These are phyloP conservation scores for Pulveroboletus frians DNA, from an alignment of 768 basidiomycete genomes.

Conservation along the genomic window DNA sequence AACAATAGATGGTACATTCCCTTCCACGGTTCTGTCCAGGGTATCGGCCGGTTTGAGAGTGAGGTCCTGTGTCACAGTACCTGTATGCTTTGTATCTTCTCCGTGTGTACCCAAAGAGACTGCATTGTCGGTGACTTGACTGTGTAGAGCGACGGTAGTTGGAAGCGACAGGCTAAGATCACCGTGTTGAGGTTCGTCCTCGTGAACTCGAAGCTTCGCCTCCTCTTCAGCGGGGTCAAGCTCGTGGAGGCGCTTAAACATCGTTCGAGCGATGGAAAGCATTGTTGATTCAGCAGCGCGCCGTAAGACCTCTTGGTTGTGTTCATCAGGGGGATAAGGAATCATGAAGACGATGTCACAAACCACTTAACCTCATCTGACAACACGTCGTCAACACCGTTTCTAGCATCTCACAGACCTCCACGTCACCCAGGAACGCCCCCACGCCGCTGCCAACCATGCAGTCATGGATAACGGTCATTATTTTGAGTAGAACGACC, in stretches of 20 bases:
- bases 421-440: conserved; percentile 77
- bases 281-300: conserved; percentile 86
- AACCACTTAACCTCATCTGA: conserved; percentile 93
- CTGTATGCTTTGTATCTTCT: conserved; percentile 6
- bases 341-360: conserved; percentile 27
- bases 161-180: conserved; percentile 62
- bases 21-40: conserved; percentile 16
- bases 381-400: conserved; percentile 96
- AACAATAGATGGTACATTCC: conserved; percentile 30
- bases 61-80: not conserved
- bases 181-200: conserved; percentile 47
- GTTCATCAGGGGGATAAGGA: conserved; percentile 12
- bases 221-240: conserved; percentile 68
- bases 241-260: conserved; percentile 67
- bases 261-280: conserved; percentile 77
- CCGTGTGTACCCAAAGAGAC: conserved; percentile 6
- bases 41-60: not conserved
- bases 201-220: conserved; percentile 48
- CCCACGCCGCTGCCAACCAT: conserved; percentile 64
- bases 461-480: conserved; percentile 83
- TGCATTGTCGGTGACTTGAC: conserved; percentile 13
- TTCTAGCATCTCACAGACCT: conserved; percentile 97
- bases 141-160: conserved; percentile 28
- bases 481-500: conserved; percentile 86
- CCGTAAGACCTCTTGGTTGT: conserved; percentile 67